Evolutionary conservation across 768 basidiomycete species (phyloP).

Genomic region (Plicaturopsis crispa): DNA sequence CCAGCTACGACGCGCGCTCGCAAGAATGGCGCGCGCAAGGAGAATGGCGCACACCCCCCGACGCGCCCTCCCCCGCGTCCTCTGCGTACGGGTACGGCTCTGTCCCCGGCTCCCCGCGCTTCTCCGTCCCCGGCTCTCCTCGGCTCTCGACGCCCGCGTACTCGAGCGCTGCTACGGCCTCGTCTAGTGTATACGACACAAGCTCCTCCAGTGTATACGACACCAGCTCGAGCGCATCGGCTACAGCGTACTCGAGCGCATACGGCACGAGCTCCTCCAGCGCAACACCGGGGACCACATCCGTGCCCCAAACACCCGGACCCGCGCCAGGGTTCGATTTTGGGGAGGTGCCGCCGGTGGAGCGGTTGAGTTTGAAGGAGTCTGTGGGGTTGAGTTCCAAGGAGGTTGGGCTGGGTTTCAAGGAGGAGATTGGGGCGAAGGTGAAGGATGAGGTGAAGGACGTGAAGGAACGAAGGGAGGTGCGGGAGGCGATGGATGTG

Average conservation of each 20-base stretch:
- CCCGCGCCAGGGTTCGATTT: slow-evolving; percentile 16
- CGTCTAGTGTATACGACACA: slow-evolving; percentile 14
- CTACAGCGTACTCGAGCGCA: slow-evolving; percentile 17
- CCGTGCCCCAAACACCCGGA: slow-evolving; percentile 13
- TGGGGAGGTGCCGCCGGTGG: slow-evolving; percentile 12
- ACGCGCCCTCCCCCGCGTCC: neutral
- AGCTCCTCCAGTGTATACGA: slow-evolving; percentile 16
- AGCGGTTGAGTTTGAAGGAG: slow-evolving; percentile 21
- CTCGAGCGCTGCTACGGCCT: slow-evolving; percentile 16
- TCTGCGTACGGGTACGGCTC: neutral
- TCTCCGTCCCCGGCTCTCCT: slow-evolving; percentile 7
- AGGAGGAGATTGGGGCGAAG: slow-evolving; percentile 3
- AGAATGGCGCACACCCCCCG: neutral
- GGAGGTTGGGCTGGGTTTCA: slow-evolving; percentile 4
- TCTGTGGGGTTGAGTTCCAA: slow-evolving; percentile 20
- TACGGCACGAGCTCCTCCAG: slow-evolving; percentile 26
- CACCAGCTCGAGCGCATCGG: slow-evolving; percentile 20
- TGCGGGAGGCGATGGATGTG: slow-evolving; percentile 13
- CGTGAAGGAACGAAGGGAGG: slow-evolving; percentile 20
- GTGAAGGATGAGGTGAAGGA: slow-evolving; percentile 12
- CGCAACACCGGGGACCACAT: slow-evolving; percentile 22
- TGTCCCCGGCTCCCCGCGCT: slow-evolving; percentile 1
- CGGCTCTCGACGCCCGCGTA: slow-evolving; percentile 1
- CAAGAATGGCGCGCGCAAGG: neutral
- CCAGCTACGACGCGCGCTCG: slow-evolving; percentile 4